phyloP scores from a whole-genome alignment of 2,329 filamentous ascomycete species.

The Zymoseptoria passerinii region DNA sequence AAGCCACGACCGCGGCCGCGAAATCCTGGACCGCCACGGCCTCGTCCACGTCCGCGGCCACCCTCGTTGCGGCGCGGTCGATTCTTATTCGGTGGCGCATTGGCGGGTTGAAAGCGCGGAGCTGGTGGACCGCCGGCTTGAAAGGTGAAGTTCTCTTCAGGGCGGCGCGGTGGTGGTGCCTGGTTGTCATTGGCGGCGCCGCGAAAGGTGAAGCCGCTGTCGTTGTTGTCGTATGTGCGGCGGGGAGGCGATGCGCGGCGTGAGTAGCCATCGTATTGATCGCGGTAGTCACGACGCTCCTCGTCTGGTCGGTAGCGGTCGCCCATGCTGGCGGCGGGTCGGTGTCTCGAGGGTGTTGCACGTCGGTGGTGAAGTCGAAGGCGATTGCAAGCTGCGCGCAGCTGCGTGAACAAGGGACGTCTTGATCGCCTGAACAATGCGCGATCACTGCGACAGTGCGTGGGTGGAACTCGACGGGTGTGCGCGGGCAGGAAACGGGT shows the following conservation, averaged over 20 bases:
- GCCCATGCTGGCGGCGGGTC: constrained; percentile 1
- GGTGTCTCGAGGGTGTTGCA: neutral
- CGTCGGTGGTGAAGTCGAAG: neutral
- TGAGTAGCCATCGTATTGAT: constrained; percentile 1
- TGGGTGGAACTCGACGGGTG: neutral
- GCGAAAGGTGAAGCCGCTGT: constrained; percentile 18
- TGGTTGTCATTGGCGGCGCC: constrained; percentile 15
- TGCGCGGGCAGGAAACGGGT: neutral
- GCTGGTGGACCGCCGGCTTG: constrained; percentile 13
- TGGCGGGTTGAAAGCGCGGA: constrained; percentile 18
- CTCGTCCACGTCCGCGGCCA: constrained; percentile 10
- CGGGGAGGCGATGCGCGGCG: constrained; percentile 1
- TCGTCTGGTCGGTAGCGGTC: constrained; percentile 8
- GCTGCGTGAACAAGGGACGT: neutral
- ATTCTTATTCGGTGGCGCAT: constrained; percentile 1
- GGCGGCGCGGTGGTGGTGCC: constrained; percentile 9
- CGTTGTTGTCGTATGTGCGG: constrained; percentile 1
- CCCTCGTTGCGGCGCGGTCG: neutral
- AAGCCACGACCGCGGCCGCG: constrained; percentile 8
- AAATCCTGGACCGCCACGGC: constrained; percentile 6
- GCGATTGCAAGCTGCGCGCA: neutral
- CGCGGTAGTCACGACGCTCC: neutral
- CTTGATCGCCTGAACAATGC: neutral
- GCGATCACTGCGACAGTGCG: no score
- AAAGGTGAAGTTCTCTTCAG: constrained; percentile 20